These are phyloP conservation scores for Hyphopichia khmerensis DNA, from an alignment of 1,139 yeast species.

Conservation along the genomic window DNA sequence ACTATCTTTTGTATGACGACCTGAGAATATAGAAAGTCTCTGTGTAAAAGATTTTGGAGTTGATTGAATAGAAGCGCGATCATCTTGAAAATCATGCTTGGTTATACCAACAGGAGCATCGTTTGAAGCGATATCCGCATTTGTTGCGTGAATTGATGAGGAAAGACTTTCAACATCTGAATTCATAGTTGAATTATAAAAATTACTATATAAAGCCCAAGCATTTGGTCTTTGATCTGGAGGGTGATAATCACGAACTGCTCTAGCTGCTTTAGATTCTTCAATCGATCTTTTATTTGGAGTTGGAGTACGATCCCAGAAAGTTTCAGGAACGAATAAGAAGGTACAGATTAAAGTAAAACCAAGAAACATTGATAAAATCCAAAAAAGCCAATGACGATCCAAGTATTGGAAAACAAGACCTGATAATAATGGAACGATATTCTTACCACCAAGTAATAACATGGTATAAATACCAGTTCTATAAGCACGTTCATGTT, in stretches of 20 bases:
- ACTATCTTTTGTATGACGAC: slow-evolving; percentile 49
- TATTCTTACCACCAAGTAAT: slow-evolving; percentile 61
- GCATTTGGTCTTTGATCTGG: slow-evolving; percentile 34
- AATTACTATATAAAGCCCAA: slow-evolving; percentile 19
- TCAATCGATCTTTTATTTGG: slow-evolving; percentile 48
- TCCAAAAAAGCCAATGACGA: slow-evolving; percentile 66
- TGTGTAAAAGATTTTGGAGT: neutral
- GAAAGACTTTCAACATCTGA: slow-evolving; percentile 12
- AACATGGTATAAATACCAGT: slow-evolving; percentile 62
- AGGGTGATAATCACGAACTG: slow-evolving; percentile 28
- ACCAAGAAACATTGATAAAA: slow-evolving; percentile 54
- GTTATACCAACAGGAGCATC: slow-evolving; percentile 20
- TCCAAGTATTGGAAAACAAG: slow-evolving; percentile 49
- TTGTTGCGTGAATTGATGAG: slow-evolving; percentile 13
- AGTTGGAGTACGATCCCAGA: slow-evolving; percentile 59
- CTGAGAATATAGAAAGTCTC: slow-evolving; percentile 28
- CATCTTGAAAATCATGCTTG: neutral
- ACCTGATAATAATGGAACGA: slow-evolving; percentile 57
- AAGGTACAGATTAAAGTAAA: slow-evolving; percentile 44
- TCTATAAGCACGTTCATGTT: slow-evolving; percentile 66
- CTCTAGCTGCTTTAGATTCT: slow-evolving; percentile 52
- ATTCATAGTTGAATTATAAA: slow-evolving; percentile 8
- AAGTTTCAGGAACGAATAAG: slow-evolving; percentile 64
- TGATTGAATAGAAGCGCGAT: neutral
- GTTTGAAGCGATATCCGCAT: neutral